Percentiles rank a stretch among this genome's conserved stretches.
phyloP scores from a whole-genome alignment of 306 rosid genomes.

The Cicer yamashitae region DNA sequence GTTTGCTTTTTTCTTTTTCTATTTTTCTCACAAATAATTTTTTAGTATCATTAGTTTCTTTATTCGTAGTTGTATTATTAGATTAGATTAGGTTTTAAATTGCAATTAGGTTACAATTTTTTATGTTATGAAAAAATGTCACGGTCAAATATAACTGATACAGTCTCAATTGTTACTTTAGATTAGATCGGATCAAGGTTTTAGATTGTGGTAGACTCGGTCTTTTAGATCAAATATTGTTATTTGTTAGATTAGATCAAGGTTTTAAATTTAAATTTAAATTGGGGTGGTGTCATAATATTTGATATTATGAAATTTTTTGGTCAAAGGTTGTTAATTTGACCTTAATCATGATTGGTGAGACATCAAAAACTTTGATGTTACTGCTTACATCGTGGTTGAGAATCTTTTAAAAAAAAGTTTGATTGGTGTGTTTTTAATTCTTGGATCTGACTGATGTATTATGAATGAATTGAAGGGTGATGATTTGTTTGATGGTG shows the following conservation, averaged over 20 bases:
- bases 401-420: neutral
- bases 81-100: neutral
- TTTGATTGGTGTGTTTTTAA: neutral
- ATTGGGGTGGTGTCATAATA: too few relatives aligned
- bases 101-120: neutral
- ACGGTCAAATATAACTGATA: neutral
- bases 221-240: too few relatives aligned
- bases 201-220: too few relatives aligned
- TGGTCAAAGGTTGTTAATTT: too few relatives aligned
- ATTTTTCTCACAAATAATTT: neutral
- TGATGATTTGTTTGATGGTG: constrained; percentile 36
- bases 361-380: too few relatives aligned
- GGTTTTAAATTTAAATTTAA: too few relatives aligned
- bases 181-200: too few relatives aligned
- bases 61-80: neutral
- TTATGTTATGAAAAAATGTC: neutral
- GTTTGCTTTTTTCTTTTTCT: neutral
- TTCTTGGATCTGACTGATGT: neutral
- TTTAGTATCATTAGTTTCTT: neutral
- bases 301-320: too few relatives aligned
- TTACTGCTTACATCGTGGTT: too few relatives aligned
- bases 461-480: constrained; percentile 3
- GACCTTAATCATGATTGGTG: too few relatives aligned
- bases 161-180: neutral
- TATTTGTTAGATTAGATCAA: too few relatives aligned